Base-by-base conservation (phyloP, 2,329 filamentous ascomycete species). In the Aureobasidium zeae region DNA sequence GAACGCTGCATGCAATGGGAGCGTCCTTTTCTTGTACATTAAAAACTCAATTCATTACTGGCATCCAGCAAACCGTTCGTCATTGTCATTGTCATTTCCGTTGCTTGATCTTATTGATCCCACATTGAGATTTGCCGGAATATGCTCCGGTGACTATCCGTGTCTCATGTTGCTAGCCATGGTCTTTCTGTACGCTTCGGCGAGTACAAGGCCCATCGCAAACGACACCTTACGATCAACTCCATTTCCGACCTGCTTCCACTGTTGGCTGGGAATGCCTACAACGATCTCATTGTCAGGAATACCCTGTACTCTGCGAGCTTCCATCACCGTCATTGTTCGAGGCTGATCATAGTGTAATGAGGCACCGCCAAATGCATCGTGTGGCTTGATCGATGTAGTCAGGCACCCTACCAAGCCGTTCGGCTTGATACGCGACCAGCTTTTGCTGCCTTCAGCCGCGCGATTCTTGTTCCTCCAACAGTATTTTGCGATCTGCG, bases 231-330 rank as follows among this genome's bases (percentile, higher is more conserved):
- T 73, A 7, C 83, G 67, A 2, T 83, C 76, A 0, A 93, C 85
- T 20, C 79, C 84, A 58, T 93, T 93, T 0, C 86, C 86, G 0
- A 88, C 68, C 15, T 85, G 75, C 44, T 70, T 73, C 64, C 74
- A 79, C 55, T 85, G 79, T 1, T 77, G 64, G 0, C 26, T 8
- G 0, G 70, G 58, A 0, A 43, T 54, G 0, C 84, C 84, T 1
- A 88, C 59, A 1, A 93, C 58, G 0, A 88, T 71, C 46, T 89
- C 85, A 5, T 77, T 51, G 44, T 89, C 82, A 0, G 69, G 76
- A 29, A 83, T 77, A 0, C 82, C 81, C 57, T 91, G 85, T 0
- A 78, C 80, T 2, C 82, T 67, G 1, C 81, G 64, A 0, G 70
- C 74, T 58, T 91, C 86, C 64, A 81, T 68, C 2, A 89, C 59